phyloP scores from a whole-genome alignment of 83 land plant species.

The Thuja plicata region DNA sequence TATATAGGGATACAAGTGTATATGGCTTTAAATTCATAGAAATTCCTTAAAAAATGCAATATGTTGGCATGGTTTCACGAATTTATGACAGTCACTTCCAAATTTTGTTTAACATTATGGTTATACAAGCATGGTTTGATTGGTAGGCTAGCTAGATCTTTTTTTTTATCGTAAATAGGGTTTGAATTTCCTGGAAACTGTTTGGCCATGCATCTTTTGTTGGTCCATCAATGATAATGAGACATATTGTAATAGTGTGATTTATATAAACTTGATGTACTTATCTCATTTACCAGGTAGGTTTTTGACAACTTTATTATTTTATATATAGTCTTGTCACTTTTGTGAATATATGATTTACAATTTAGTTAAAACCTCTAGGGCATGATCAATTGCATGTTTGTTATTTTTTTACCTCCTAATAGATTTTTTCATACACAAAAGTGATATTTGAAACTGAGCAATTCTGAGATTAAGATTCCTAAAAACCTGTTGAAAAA shows the following conservation, averaged over 20 bases:
- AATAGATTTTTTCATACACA: background rate
- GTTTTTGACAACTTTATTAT: background rate
- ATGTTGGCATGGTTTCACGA: background rate
- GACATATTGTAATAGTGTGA: background rate
- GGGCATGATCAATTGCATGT: background rate
- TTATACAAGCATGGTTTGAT: background rate
- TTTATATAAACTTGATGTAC: background rate
- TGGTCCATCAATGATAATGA: background rate
- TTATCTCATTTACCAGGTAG: background rate
- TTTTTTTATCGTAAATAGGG: background rate
- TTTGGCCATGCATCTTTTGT: background rate
- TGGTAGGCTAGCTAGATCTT: background rate
- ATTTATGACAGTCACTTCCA: background rate
- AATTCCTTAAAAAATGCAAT: background rate
- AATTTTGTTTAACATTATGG: background rate
- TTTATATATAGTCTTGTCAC: background rate
- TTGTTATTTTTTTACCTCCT: background rate
- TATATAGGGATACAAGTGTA: background rate
- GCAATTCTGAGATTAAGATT: background rate
- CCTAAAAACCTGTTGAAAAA: background rate
- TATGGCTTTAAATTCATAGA: background rate
- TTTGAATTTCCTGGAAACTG: background rate
- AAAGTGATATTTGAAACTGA: background rate
- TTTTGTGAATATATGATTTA: background rate
- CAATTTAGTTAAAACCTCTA: background rate